Evolutionary conservation across 2,329 filamentous ascomycete genomes (phyloP), one percentile per base, ranked within the genome.

Genomic region (Stemphylium lycopersici): DNA sequence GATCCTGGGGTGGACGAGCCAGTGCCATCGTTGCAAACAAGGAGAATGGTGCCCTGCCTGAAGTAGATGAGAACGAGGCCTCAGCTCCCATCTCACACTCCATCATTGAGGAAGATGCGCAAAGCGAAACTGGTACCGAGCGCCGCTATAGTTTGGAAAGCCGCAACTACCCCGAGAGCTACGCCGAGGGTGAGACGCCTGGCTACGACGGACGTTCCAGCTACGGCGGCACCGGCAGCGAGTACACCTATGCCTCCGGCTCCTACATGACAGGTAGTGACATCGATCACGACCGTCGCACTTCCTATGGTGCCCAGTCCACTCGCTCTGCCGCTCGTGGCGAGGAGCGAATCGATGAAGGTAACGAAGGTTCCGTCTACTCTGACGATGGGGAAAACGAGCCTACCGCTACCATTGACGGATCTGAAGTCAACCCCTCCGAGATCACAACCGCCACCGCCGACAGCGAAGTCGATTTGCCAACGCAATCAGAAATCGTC

Each of bases 251-350:
- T 55, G 79, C 71, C 6, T 79, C 78, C n/a, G 78, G 78, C 18
- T 70, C 66, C 2, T 81, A 81, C 67, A 74, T 81, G 70, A 80
- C 77, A 1, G 79, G 79, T 47, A 79, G 75, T 55, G 79, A 81
- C 33, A 58, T 78, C 10, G 65, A 67, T 47, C 72, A 78, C 7
- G 65, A 68, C 44, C 72, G 78, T n/a, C 75, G 79, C 22, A 78
- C 74, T 6, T 80, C 77, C 12, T 72, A 77, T 26, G 78, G 76
- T 31, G 76, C 77, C 3, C 69, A 43, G 4, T 54, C 70, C 4
- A 64, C 72, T 18, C 70, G 69, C 41, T 76, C 75, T 8, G 69
- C 68, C 0, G 56, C 61, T 20, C 60, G 59, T 20, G 73, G 69
- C 5, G 65, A 66, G 12, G 66, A 70, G 22, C 66, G 59, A n/a